Evolutionary conservation across 108 stramenopile species (phyloP).

Genomic region (Nitzschia inconspicua): DNA sequence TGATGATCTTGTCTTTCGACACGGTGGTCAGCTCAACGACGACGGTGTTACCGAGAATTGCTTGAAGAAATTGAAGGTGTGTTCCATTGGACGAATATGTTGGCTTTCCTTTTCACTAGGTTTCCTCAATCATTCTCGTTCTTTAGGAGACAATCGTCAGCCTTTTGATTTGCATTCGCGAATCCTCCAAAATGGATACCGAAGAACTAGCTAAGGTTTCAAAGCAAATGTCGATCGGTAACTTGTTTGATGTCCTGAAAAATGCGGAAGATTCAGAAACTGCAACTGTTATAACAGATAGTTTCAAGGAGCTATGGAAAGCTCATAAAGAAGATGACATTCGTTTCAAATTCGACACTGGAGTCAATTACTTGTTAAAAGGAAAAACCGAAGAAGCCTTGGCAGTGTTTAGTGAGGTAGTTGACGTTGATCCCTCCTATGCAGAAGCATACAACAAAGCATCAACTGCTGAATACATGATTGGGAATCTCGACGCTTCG

Average conservation of each 20-base stretch:
- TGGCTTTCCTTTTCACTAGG: not conserved
- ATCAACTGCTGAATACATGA: conserved; percentile 58
- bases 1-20: conserved; percentile 32
- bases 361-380: conserved; percentile 46
- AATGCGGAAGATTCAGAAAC: conserved; percentile 43
- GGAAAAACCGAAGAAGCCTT: conserved; percentile 60
- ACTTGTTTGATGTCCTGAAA: conserved; percentile 45
- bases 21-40: conserved; percentile 48
- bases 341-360: conserved; percentile 49
- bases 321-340: conserved; percentile 43
- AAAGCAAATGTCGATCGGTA: conserved; percentile 46
- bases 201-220: conserved; percentile 5
- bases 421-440: conserved; percentile 58
- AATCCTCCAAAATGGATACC: conserved; percentile 16
- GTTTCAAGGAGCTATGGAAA: conserved; percentile 70
- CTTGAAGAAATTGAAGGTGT: conserved; percentile 29
- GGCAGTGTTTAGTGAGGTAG: conserved; percentile 36
- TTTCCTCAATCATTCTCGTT: not conserved
- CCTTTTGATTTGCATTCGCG: conserved; percentile 11
- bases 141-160: not conserved
- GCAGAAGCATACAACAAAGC: conserved; percentile 74
- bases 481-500: conserved; percentile 53
- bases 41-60: conserved; percentile 26
- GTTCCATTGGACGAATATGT: conserved; percentile 8
- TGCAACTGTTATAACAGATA: conserved; percentile 49